Conservation (phyloP, 2,329 filamentous ascomycete species). For the Byssochlamys sp. region DNA sequence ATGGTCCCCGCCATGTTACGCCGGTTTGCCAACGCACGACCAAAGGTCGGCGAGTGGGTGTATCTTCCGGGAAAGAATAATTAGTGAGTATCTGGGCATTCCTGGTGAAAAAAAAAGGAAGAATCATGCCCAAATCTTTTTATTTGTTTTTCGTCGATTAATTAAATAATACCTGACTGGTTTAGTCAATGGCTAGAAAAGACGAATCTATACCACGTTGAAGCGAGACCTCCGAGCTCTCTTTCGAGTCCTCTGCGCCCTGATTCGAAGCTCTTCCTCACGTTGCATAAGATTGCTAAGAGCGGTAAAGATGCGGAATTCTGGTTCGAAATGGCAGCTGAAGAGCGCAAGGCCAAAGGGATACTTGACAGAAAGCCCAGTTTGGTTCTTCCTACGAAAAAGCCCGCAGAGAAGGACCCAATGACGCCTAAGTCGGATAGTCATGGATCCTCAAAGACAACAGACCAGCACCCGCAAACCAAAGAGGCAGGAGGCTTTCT, state of each 20-base stretch:
- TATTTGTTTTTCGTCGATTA: too few relatives aligned
- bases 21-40: neutral
- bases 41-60: neutral
- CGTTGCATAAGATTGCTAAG: neutral
- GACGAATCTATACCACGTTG: constrained; percentile 3
- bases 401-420: neutral
- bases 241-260: neutral
- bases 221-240: neutral
- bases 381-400: neutral
- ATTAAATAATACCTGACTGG: neutral
- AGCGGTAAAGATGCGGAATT: neutral
- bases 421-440: neutral
- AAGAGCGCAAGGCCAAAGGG: constrained; percentile 1
- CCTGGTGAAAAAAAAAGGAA: too few relatives aligned
- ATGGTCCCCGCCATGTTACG: neutral
- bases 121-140: too few relatives aligned
- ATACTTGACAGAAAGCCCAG: neutral
- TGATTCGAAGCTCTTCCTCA: neutral
- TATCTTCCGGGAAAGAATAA: constrained; percentile 4
- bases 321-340: constrained; percentile 2
- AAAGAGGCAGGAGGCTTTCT: neutral
- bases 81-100: neutral
- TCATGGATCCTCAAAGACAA: neutral
- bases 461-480: neutral
- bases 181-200: constrained; percentile 6